Conservation (phyloP, 2,329 filamentous ascomycete genomes). For the Seiridium unicorne region DNA sequence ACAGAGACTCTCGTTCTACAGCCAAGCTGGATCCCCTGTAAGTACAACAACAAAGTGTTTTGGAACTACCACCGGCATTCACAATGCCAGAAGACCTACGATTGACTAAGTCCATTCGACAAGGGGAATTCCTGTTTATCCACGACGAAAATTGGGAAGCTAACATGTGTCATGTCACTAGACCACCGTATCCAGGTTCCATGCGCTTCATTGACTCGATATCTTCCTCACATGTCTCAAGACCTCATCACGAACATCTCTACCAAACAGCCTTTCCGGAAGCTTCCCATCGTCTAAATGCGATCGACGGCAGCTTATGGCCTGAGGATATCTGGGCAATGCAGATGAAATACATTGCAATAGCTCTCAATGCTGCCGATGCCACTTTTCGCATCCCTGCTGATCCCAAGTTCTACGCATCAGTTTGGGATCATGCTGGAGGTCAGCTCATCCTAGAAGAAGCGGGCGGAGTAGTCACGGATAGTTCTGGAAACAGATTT, state of each 20-base stretch:
- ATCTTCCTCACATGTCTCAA: neutral
- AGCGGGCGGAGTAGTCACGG: slow-evolving; percentile 46
- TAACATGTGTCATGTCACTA: neutral
- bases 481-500: slow-evolving; percentile 38
- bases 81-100: too few species aligned
- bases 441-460: slow-evolving; percentile 50
- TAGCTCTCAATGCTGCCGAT: slow-evolving; percentile 3
- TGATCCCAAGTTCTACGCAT: slow-evolving; percentile 12
- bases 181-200: neutral
- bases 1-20: neutral
- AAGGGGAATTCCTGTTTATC: too few species aligned
- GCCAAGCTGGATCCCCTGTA: neutral
- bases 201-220: slow-evolving; percentile 1
- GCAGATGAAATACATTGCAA: slow-evolving; percentile 9
- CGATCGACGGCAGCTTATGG: neutral
- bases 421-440: slow-evolving; percentile 56
- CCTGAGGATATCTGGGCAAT: slow-evolving; percentile 3
- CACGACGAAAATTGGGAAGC: too few species aligned
- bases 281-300: neutral
- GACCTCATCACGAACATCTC: neutral
- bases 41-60: too few species aligned
- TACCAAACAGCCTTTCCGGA: neutral
- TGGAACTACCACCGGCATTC: too few species aligned
- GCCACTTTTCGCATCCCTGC: slow-evolving; percentile 4
- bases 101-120: too few species aligned